Conservation (phyloP, 257 asterid species). For the Galeopsis tetrahit region DNA sequence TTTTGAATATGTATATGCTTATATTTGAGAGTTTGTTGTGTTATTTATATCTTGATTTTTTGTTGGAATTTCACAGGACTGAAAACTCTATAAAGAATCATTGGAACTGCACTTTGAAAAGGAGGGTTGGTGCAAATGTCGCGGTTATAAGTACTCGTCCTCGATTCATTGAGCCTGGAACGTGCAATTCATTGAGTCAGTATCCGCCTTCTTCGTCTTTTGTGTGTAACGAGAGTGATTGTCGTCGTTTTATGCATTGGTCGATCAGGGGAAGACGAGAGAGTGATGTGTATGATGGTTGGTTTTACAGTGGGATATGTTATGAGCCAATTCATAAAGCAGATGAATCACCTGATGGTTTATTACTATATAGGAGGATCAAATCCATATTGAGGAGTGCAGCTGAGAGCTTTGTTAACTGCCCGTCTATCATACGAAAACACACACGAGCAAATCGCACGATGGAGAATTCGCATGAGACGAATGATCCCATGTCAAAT, state of each 20-base stretch:
- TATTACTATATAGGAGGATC: background rate
- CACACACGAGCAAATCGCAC: background rate
- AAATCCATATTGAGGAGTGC: background rate
- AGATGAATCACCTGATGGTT: background rate
- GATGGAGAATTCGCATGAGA: too few relatives aligned
- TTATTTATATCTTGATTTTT: background rate
- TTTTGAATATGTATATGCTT: background rate
- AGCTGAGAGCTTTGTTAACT: background rate
- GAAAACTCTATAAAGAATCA: slow-evolving; percentile 65
- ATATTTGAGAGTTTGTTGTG: too few relatives aligned
- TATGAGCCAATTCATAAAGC: too few relatives aligned
- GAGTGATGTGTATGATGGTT: too few relatives aligned
- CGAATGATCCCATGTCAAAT: too few relatives aligned
- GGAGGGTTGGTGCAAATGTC: slow-evolving; percentile 32
- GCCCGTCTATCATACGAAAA: background rate
- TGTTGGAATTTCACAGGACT: slow-evolving; percentile 37
- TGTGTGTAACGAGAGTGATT: too few relatives aligned
- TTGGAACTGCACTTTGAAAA: slow-evolving; percentile 66
- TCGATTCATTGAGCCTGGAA: too few relatives aligned
- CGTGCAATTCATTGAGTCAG: too few relatives aligned
- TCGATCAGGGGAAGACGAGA: too few relatives aligned
- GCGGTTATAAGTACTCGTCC: background rate
- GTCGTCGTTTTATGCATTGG: too few relatives aligned
- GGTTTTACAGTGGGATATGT: too few relatives aligned
- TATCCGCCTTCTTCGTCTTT: too few relatives aligned